Evolutionary conservation across 345 rosid species (phyloP), one percentile per base, ranked within the genome.

Genomic region (Bretschneidera sinensis): DNA sequence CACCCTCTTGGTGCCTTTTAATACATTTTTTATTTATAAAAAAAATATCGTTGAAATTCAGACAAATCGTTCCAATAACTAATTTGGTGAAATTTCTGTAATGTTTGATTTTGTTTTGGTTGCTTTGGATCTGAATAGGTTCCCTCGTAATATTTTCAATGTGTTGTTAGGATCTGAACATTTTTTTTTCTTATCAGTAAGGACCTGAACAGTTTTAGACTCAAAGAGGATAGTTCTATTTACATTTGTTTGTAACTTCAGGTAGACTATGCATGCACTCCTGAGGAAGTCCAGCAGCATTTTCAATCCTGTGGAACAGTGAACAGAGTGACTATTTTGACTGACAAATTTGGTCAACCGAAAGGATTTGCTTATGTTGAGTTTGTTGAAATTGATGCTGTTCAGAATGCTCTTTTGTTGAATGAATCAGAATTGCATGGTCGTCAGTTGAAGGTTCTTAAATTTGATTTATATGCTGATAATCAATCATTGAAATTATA

Each of bases 231-330:
- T 39, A 1, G 35, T 39, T 1, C 15, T 39, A 39, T 39, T 39
- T 39, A 11, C 10, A 11, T 43, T 14, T 79, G 43, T 64, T 49
- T 67, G 67, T 63, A 48, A 63, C 73, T 48, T 55, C 80, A 94
- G 99, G 99, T 94, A 64, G 99, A 94, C 64, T 94, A 94, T 61
- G 87, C 89, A 22, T 94, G 99, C 57, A 88, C 99, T 16, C 97
- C 99, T 21, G 99, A 94, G 77, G 99, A 94, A 79, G 92, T 94
- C 49, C 99, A 94, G 65, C 99, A 90, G 69, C 99, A 94, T 77
- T 94, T 94, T 73, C 99, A 94, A 51, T 94, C 99, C 19, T 94
- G 99, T 76, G 99, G 99, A 56, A 94, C 99, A 0, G 97, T 94
- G 48, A 90, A 94, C 68, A 78, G 98, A 55, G 98, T 92, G 69